Percentiles rank a stretch among this genome's conserved stretches.
These are phyloP conservation scores for Diversispora eburnea DNA, from an alignment of 192 early-diverging fungal species.

Conservation along the genomic window DNA sequence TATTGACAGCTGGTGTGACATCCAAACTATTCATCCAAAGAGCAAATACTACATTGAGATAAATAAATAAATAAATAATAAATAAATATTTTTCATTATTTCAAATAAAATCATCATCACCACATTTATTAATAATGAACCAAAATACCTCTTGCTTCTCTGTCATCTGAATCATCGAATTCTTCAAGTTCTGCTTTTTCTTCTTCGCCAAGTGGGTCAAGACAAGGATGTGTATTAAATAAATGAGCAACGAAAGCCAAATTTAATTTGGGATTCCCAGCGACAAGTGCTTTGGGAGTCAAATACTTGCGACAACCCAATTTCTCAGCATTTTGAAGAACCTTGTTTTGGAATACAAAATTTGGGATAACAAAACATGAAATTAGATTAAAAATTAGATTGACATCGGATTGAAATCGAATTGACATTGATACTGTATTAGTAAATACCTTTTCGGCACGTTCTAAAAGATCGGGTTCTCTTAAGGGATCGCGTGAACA, in stretches of 20 bases:
- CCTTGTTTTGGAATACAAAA: slow-evolving; percentile 35
- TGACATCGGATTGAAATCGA: background rate
- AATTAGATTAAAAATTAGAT: too few relatives aligned
- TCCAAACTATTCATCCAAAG: slow-evolving; percentile 98
- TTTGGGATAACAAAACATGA: too few relatives aligned
- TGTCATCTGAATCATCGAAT: slow-evolving; percentile 76
- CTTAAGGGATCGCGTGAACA: slow-evolving; percentile 83
- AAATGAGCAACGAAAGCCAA: slow-evolving; percentile 98
- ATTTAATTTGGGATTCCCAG: slow-evolving; percentile 96
- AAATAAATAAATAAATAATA: background rate
- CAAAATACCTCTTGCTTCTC: slow-evolving; percentile 71
- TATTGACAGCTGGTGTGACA: slow-evolving; percentile 96
- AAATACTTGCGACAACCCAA: slow-evolving; percentile 93
- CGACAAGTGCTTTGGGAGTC: slow-evolving; percentile 88
- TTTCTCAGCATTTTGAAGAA: slow-evolving; percentile 88
- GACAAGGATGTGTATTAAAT: slow-evolving; percentile 96
- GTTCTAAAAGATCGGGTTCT: slow-evolving; percentile 66
- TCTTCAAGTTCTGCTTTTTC: slow-evolving; percentile 90
- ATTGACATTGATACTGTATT: background rate
- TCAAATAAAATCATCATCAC: background rate
- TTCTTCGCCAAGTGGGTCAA: slow-evolving; percentile 85
- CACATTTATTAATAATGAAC: too few relatives aligned
- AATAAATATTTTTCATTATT: background rate
- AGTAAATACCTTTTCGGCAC: slow-evolving; percentile 70
- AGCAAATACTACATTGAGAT: slow-evolving; percentile 68